These are phyloP conservation scores for Cucurbitaria berberidis DNA, from an alignment of 2,329 filamentous ascomycete species.

Conservation along the genomic window DNA sequence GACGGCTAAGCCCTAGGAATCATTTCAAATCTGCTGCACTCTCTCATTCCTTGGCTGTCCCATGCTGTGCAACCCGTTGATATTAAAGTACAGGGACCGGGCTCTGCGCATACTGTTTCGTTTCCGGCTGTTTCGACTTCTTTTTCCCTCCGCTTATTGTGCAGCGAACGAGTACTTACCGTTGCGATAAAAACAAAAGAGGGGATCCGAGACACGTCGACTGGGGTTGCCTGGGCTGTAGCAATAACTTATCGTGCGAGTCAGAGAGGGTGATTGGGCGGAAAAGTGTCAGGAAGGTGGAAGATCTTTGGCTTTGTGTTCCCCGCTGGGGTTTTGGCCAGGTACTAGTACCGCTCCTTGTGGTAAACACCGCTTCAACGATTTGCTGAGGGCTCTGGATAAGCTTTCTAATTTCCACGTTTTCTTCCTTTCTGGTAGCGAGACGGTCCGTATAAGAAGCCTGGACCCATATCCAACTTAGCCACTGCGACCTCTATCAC, in stretches of 20 bases:
- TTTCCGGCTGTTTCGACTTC: too few species aligned
- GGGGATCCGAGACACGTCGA: conserved; percentile 2
- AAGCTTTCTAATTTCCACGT: too few species aligned
- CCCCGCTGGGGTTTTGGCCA: background rate
- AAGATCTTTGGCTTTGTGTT: background rate
- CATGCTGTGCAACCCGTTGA: background rate
- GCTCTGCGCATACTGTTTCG: background rate
- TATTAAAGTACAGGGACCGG: background rate
- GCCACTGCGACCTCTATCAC: background rate
- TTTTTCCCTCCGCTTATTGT: background rate
- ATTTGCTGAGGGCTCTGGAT: background rate
- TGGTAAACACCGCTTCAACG: background rate
- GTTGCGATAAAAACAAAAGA: conserved; percentile 1
- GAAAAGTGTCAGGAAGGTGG: background rate
- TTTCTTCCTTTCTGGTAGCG: background rate
- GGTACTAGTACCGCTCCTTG: background rate
- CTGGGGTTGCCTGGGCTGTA: conserved; percentile 1
- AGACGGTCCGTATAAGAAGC: background rate
- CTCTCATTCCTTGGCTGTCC: background rate
- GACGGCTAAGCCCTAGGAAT: background rate
- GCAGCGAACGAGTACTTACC: background rate
- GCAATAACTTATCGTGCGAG: background rate
- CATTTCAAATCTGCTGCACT: background rate
- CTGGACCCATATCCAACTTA: too few species aligned
- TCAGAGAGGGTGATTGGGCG: background rate